These are phyloP conservation scores for Cordyceps javanica DNA, from an alignment of 2,329 filamentous ascomycete genomes.

Conservation along the genomic window DNA sequence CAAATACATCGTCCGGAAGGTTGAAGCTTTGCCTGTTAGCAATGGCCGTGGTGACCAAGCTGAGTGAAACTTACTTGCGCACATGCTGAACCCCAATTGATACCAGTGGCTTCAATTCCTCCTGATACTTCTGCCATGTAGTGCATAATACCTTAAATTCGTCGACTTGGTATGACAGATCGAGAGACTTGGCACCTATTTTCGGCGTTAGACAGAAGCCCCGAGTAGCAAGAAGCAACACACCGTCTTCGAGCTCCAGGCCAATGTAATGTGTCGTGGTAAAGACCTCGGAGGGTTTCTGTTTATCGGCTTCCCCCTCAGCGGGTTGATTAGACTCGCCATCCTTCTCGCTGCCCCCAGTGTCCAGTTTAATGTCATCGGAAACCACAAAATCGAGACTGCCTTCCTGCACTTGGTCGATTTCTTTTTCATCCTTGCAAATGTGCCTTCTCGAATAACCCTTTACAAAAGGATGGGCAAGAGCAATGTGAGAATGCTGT, in stretches of 20 bases:
- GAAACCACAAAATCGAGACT: conserved; percentile 40
- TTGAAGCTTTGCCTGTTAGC: conserved; percentile 51
- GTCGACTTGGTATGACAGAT: conserved; percentile 74
- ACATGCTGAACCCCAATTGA: conserved; percentile 77
- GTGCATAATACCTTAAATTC: conserved; percentile 82
- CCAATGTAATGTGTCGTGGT: conserved; percentile 95
- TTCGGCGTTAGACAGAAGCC: not conserved
- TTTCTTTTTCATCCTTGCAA: conserved; percentile 50
- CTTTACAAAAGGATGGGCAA: conserved; percentile 90
- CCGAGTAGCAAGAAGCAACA: conserved; percentile 22
- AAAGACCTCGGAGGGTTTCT: conserved; percentile 49
- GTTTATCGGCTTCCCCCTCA: conserved; percentile 35
- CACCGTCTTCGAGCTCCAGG: conserved; percentile 70
- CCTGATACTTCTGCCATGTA: conserved; percentile 67
- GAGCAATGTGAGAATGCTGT: conserved; percentile 67
- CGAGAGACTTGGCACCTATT: conserved; percentile 61
- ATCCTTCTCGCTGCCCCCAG: conserved; percentile 23
- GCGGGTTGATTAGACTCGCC: conserved; percentile 46
- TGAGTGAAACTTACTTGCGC: conserved; percentile 62
- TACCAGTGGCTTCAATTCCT: conserved; percentile 53
- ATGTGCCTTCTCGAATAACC: conserved; percentile 78
- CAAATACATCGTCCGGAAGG: conserved; percentile 85
- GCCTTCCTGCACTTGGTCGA: conserved; percentile 49
- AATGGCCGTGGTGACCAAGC: not conserved
- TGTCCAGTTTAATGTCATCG: conserved; percentile 27